Percentiles rank a stretch among this genome's conserved stretches.
Conservation (phyloP, 2,329 filamentous ascomycete genomes). For the Hortaea sp. region DNA sequence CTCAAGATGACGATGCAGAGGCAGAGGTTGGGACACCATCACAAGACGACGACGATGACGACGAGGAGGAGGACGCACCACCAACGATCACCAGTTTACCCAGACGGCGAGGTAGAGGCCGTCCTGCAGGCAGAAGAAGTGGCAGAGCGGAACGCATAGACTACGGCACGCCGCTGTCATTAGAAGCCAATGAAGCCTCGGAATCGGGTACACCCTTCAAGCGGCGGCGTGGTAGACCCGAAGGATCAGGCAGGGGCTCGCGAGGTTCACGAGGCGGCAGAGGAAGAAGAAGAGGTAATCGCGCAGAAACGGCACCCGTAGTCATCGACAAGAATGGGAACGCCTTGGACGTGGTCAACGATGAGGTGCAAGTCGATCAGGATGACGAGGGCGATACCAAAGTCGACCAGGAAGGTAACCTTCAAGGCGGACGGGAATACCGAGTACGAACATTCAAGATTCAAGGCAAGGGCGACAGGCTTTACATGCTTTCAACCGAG, state of each 20-base stretch:
- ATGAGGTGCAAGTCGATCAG: conserved; percentile 81
- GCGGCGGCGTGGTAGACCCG: conserved; percentile 40
- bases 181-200: conserved; percentile 31
- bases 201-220: conserved; percentile 40
- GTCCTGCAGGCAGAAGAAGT: conserved; percentile 28
- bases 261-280: conserved; percentile 50
- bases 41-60: conserved; percentile 14
- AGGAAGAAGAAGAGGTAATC: conserved; percentile 61
- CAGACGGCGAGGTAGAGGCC: conserved; percentile 29
- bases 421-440: conserved; percentile 80
- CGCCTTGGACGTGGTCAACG: conserved; percentile 77
- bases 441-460: conserved; percentile 93
- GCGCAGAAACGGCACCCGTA: conserved; percentile 63
- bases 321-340: conserved; percentile 91
- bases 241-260: conserved; percentile 16
- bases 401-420: conserved; percentile 78
- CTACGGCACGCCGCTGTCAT: conserved; percentile 54
- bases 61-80: conserved; percentile 15
- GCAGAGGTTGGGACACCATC: conserved; percentile 13
- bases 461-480: conserved; percentile 65
- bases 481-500: conserved; percentile 98
- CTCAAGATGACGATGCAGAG: conserved; percentile 17
- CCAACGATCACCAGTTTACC: conserved; percentile 26
- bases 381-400: conserved; percentile 85
- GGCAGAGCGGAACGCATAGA: conserved; percentile 50